These are phyloP conservation scores for Fusarium papillatum DNA, from an alignment of 2,329 filamentous ascomycete genomes.

Conservation along the genomic window DNA sequence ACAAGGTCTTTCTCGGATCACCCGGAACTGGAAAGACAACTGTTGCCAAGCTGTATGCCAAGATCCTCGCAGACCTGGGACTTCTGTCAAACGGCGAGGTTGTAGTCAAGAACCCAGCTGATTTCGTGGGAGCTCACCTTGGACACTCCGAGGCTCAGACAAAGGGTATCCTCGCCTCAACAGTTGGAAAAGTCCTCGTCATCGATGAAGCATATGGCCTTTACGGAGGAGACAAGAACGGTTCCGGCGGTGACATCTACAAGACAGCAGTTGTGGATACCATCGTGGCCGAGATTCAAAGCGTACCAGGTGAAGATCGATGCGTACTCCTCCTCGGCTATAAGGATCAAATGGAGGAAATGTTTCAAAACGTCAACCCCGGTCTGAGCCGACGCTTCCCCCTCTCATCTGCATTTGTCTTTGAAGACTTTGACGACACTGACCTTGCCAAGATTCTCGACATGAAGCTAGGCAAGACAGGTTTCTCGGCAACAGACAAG, in stretches of 20 bases:
- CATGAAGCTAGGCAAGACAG: conserved; percentile 71
- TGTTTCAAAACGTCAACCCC: conserved; percentile 83
- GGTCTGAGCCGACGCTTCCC: conserved; percentile 78
- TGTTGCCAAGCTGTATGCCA: conserved; percentile 79
- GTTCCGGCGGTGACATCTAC: conserved; percentile 53
- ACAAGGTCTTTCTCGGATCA: conserved; percentile 77
- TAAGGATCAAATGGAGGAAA: conserved; percentile 75
- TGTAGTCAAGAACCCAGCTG: conserved; percentile 78
- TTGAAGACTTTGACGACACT: conserved; percentile 74
- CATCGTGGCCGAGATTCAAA: conserved; percentile 81
- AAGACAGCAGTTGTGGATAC: conserved; percentile 80
- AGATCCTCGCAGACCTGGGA: conserved; percentile 77
- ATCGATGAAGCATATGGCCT: conserved; percentile 87
- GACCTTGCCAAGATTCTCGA: conserved; percentile 73
- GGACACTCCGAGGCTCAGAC: conserved; percentile 80
- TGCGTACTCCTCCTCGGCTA: conserved; percentile 82
- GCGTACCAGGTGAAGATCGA: conserved; percentile 77
- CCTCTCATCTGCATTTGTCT: conserved; percentile 72
- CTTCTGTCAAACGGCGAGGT: conserved; percentile 79
- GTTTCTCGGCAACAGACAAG: conserved; percentile 63
- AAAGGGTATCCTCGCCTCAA: conserved; percentile 77
- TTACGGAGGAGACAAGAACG: conserved; percentile 55
- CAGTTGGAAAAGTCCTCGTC: conserved; percentile 80
- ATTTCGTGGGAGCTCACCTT: conserved; percentile 76
- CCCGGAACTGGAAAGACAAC: conserved; percentile 85